Base-by-base conservation (phyloP, 2,329 filamentous ascomycete genomes). In the Elsinoe necatrix region DNA sequence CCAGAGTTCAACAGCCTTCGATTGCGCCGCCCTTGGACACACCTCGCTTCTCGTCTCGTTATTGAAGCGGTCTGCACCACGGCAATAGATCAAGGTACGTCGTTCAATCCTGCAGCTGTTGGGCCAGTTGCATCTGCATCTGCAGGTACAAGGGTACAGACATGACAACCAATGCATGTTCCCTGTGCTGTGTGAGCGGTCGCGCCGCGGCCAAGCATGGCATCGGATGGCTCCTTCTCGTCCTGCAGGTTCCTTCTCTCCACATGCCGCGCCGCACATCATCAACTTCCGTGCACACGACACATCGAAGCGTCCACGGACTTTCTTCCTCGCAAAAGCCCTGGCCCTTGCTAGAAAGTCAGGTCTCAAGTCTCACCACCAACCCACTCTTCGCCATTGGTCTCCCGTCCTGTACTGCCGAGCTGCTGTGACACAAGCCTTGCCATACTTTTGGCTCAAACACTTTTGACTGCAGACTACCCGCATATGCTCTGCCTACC, bases 61-160 rank as follows among this genome's bases (percentile, higher is more conserved):
- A 11, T 23, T 14, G 41, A 20, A 43, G 41, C 20, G 41, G 11
- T 23, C 18, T 23, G 41, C 41, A 23, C 7, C 18, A 20, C 9
- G 41, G 21, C 41, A 45, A 45, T 45, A 45, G 41, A 50, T 12
- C 45, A 25, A 18, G 23, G 20, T 31, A 16, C 23, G 14, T 31
- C 23, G 31, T 8, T 34, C 14, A n/a, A 37, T 12, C 16, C 25
- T 50, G 45, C 45, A 25, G 25, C 23, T 45, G 41, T 18, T 34
- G 25, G 25, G 14, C 9, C 8, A 21, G 45, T 9, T 25, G 16
- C 7, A 34, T 31, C 27, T 50, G 45, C 7, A 34, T 31, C 27
- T 50, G 45, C 45, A 50, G 45, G 23, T 50, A 50, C 45, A 50
- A 31, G 45, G 45, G 29, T 50, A 50, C 45, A 50, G 25, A 31